phyloP scores from a whole-genome alignment of 805 yeast genomes.

The Diddensiella santjacobensis region DNA sequence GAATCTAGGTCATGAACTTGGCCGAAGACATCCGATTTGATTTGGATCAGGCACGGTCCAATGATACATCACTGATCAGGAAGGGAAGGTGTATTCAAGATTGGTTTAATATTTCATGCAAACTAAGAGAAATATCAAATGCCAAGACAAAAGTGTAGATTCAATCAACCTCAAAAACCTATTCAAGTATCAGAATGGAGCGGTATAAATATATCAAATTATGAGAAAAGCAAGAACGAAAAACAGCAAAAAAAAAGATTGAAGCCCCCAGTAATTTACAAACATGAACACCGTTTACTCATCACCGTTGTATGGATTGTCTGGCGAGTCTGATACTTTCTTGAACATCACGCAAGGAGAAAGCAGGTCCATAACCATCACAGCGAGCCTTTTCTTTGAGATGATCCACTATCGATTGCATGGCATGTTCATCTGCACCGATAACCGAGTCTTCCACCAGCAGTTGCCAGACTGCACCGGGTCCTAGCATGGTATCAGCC shows the following conservation, averaged over 20 bases:
- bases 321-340: slow-evolving; percentile 22
- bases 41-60: too few relatives aligned
- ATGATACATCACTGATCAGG: too few relatives aligned
- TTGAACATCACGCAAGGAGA: slow-evolving; percentile 21
- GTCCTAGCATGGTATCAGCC: slow-evolving; percentile 54
- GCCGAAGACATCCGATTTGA: too few relatives aligned
- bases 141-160: too few relatives aligned
- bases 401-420: slow-evolving; percentile 52
- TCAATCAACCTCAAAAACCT: too few relatives aligned
- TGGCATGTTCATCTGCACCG: slow-evolving; percentile 35
- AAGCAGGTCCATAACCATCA: slow-evolving; percentile 64
- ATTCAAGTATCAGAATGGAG: too few relatives aligned
- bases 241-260: too few relatives aligned
- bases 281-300: background rate
- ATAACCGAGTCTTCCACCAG: slow-evolving; percentile 43
- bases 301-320: background rate
- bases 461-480: slow-evolving; percentile 84
- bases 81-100: too few relatives aligned
- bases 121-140: too few relatives aligned
- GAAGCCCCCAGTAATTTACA: background rate
- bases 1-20: too few relatives aligned
- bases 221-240: background rate
- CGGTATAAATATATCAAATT: too few relatives aligned
- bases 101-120: too few relatives aligned
- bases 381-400: slow-evolving; percentile 69